phyloP scores from a whole-genome alignment of 106 monocot genomes.

The Dendrobium nobile region DNA sequence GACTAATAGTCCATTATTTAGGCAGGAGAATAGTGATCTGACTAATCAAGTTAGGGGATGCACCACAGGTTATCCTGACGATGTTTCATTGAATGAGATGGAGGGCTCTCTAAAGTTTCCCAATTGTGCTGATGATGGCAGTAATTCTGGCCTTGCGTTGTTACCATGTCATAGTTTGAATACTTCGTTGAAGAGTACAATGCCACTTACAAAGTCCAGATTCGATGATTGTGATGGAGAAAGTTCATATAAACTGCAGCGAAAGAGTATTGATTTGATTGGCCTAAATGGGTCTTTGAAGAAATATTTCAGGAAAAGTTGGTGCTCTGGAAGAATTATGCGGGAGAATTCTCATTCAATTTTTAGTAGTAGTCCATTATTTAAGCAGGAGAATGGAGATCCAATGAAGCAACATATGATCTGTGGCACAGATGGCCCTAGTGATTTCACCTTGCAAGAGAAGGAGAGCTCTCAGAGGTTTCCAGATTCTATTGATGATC shows the following conservation, averaged over 20 bases:
- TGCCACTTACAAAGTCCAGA: not conserved
- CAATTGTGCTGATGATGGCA: not conserved
- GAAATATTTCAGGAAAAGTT: not conserved
- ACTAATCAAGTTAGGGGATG: not conserved
- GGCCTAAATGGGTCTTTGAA: not conserved
- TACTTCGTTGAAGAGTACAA: not conserved
- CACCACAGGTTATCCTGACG: not conserved
- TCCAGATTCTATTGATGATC: not conserved
- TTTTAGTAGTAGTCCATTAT: not conserved
- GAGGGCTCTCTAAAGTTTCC: not conserved
- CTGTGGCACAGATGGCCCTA: not conserved
- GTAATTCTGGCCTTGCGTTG: not conserved
- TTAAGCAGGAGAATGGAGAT: not conserved
- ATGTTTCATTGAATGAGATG: not conserved
- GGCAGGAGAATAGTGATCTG: not conserved
- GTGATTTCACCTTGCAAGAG: not conserved
- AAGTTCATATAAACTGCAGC: not conserved
- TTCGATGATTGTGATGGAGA: not conserved
- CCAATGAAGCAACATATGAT: not conserved
- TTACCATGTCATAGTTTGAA: slow-evolving; percentile 4
- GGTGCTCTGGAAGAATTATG: not conserved
- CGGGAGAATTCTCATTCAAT: not conserved
- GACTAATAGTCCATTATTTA: not conserved
- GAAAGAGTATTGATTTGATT: not conserved
- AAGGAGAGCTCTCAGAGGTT: not conserved